Conservation (phyloP, 495 filamentous ascomycete genomes). For the Opeltia flavorubescens region DNA sequence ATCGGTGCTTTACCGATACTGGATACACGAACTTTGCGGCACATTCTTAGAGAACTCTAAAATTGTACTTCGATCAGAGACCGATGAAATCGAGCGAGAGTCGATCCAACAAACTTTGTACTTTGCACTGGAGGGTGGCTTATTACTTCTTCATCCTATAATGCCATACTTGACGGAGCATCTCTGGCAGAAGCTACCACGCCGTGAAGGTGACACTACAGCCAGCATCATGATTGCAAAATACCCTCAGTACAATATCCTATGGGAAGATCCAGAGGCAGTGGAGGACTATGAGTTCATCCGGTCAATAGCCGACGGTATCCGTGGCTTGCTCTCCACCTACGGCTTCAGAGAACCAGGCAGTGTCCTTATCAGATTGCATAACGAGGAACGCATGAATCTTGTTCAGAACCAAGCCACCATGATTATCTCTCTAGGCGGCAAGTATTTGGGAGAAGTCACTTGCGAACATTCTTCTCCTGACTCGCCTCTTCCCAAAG, state of each 20-base stretch:
- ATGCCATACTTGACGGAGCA: constrained; percentile 58
- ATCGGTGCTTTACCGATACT: constrained; percentile 42
- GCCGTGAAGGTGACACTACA: constrained; percentile 29
- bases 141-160: constrained; percentile 44
- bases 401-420: too few relatives aligned
- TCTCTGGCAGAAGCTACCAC: constrained; percentile 53
- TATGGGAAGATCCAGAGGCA: too few relatives aligned
- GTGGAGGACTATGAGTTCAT: too few relatives aligned
- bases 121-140: constrained; percentile 35
- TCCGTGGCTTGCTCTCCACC: too few relatives aligned
- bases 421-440: too few relatives aligned
- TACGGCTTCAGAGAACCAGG: too few relatives aligned
- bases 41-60: constrained; percentile 58
- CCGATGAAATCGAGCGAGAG: constrained; percentile 29
- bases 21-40: constrained; percentile 43
- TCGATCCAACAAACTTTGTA: constrained; percentile 40
- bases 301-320: too few relatives aligned
- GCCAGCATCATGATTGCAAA: constrained; percentile 30
- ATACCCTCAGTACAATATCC: constrained; percentile 34
- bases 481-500: too few relatives aligned
- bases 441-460: too few relatives aligned
- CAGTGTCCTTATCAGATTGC: too few relatives aligned
- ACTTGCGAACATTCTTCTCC: too few relatives aligned
- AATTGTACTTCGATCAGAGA: constrained; percentile 46
- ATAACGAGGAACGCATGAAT: too few relatives aligned